Evolutionary conservation across 345 rosid genomes (phyloP).

Genomic region (Lagerstroemia speciosa): DNA sequence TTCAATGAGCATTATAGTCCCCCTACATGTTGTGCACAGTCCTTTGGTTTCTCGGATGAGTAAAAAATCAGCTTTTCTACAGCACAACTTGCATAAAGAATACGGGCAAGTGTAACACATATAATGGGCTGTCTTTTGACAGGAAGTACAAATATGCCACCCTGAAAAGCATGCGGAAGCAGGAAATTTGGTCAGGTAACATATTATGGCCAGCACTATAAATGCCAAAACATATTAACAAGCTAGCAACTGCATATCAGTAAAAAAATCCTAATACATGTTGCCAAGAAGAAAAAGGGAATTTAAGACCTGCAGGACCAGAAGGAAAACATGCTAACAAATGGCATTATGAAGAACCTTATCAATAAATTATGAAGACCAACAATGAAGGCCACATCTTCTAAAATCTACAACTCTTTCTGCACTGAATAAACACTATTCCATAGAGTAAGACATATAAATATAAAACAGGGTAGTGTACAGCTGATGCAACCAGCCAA

Average conservation of each 20-base stretch:
- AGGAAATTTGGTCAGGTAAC: neutral
- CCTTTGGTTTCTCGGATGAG: constrained; percentile 79
- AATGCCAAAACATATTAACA: neutral
- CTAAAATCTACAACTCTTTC: neutral
- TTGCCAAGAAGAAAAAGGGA: neutral
- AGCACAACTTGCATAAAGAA: constrained; percentile 88
- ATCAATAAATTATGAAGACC: neutral
- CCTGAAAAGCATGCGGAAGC: constrained; percentile 37
- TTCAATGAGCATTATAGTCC: constrained; percentile 83
- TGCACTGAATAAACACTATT: neutral
- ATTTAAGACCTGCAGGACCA: neutral
- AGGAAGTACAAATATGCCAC: constrained; percentile 90
- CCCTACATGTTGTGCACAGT: constrained; percentile 81
- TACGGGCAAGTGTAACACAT: constrained; percentile 95
- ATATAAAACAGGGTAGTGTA: neutral
- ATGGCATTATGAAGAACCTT: neutral
- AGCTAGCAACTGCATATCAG: neutral
- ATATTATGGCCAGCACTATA: neutral
- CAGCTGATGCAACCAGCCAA: neutral
- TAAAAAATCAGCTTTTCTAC: constrained; percentile 69
- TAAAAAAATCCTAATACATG: neutral
- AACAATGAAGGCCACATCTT: neutral
- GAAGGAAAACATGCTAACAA: neutral
- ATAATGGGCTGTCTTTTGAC: constrained; percentile 72
- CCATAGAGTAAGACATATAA: neutral